Evolutionary conservation across 208 protist species (phyloP).

Genomic region (Acanthamoeba polyphaga): DNA sequence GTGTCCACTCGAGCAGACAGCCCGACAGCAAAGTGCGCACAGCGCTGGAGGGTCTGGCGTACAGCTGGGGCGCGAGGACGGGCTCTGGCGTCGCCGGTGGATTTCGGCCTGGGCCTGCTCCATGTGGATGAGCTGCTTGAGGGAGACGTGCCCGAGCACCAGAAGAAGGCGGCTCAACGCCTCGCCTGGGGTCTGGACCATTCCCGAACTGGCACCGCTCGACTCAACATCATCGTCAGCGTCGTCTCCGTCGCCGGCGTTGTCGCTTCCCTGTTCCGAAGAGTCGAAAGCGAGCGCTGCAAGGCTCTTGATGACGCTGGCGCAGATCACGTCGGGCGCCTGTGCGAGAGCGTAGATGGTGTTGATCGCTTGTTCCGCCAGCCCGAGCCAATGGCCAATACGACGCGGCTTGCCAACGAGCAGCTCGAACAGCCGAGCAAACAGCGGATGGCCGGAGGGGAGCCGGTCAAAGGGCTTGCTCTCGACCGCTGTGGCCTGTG

Average conservation of each 20-base stretch:
- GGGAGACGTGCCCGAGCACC: constrained; percentile 84
- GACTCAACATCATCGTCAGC: not conserved
- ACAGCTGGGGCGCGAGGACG: not conserved
- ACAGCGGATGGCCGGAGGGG: constrained; percentile 56
- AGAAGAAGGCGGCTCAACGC: constrained; percentile 82
- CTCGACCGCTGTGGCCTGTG: not conserved
- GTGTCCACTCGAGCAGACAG: not conserved
- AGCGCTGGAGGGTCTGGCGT: not conserved
- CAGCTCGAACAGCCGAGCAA: constrained; percentile 9
- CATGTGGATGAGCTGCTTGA: constrained; percentile 87
- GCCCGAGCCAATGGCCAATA: constrained; percentile 59
- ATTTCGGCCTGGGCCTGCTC: constrained; percentile 79
- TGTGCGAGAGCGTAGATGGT: constrained; percentile 81
- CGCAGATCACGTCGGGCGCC: constrained; percentile 74
- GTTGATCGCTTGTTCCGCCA: constrained; percentile 85
- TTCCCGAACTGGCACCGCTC: not conserved
- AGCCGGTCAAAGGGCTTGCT: constrained; percentile 14
- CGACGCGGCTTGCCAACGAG: not conserved
- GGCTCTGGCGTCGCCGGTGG: not conserved
- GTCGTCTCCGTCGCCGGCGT: not conserved
- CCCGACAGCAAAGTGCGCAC: not conserved
- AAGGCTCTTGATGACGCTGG: constrained; percentile 68
- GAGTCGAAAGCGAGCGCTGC: not conserved
- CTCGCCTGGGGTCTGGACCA: not conserved
- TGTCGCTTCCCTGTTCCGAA: not conserved